These are phyloP conservation scores for Eucalyptus grandis DNA, from an alignment of 345 rosid species.

Conservation along the genomic window DNA sequence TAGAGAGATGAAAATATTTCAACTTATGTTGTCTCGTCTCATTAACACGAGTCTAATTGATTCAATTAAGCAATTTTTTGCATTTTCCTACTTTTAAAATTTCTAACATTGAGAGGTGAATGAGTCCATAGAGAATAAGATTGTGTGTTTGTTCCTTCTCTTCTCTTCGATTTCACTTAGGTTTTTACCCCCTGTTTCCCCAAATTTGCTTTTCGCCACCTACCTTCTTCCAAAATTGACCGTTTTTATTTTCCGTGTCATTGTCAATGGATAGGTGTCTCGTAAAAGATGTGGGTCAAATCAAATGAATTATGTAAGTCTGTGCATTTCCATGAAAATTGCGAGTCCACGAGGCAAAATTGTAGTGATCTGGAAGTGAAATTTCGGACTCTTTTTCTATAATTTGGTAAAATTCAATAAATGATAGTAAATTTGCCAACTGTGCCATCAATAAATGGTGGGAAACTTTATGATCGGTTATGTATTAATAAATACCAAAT, in stretches of 20 bases:
- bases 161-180: neutral
- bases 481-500: neutral
- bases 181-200: neutral
- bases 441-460: neutral
- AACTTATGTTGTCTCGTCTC: neutral
- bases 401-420: neutral
- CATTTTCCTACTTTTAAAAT: neutral
- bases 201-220: neutral
- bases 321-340: neutral
- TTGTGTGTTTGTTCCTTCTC: neutral
- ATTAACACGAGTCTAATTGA: neutral
- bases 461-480: neutral
- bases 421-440: neutral
- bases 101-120: neutral
- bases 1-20: neutral
- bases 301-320: neutral
- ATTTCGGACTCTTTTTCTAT: neutral
- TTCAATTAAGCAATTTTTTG: neutral
- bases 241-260: neutral
- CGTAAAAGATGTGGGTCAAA: neutral
- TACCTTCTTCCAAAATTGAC: neutral
- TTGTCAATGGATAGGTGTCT: neutral
- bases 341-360: neutral
- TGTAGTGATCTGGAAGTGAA: neutral
- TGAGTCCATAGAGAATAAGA: neutral